Evolutionary conservation across 2,329 filamentous ascomycete genomes (phyloP).

Genomic region (Epichloe sp.): DNA sequence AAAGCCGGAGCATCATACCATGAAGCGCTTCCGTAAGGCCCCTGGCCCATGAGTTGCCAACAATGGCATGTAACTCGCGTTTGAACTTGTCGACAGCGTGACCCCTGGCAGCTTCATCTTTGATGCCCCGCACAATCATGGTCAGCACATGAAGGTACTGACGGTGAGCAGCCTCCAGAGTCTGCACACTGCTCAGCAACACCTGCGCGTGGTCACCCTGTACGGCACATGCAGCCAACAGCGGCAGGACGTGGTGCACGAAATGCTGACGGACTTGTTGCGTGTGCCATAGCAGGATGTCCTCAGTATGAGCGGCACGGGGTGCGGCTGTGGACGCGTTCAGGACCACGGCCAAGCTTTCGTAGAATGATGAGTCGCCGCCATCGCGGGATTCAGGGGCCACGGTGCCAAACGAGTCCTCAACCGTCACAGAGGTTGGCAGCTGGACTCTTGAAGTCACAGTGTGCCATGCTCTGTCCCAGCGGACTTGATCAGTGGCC

Average conservation of each 20-base stretch:
- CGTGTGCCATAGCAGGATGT: constrained; percentile 47
- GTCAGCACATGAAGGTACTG: constrained; percentile 43
- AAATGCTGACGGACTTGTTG: constrained; percentile 50
- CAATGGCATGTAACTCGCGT: constrained; percentile 49
- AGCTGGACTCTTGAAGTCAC: constrained; percentile 46
- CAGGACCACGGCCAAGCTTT: constrained; percentile 40
- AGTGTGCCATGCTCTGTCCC: constrained; percentile 49
- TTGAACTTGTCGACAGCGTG: constrained; percentile 37
- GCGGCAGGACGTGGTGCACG: constrained; percentile 42
- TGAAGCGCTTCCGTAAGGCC: constrained; percentile 41
- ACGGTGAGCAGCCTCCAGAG: constrained; percentile 45
- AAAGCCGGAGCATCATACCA: constrained; percentile 39
- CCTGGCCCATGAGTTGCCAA: constrained; percentile 47
- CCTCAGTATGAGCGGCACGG: constrained; percentile 37
- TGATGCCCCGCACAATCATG: constrained; percentile 35
- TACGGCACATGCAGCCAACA: constrained; percentile 34
- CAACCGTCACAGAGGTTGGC: constrained; percentile 38
- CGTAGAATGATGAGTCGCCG: constrained; percentile 32
- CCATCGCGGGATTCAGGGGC: constrained; percentile 29
- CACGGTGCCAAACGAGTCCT: constrained; percentile 40
- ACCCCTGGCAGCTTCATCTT: constrained; percentile 22
- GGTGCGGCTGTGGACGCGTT: constrained; percentile 33
- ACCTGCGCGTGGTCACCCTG: constrained; percentile 32
- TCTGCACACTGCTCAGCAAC: constrained; percentile 38
- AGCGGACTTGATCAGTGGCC: constrained; percentile 38